These are phyloP conservation scores for Limonium bicolor DNA, from an alignment of 148 eudicot genomes.

Conservation along the genomic window DNA sequence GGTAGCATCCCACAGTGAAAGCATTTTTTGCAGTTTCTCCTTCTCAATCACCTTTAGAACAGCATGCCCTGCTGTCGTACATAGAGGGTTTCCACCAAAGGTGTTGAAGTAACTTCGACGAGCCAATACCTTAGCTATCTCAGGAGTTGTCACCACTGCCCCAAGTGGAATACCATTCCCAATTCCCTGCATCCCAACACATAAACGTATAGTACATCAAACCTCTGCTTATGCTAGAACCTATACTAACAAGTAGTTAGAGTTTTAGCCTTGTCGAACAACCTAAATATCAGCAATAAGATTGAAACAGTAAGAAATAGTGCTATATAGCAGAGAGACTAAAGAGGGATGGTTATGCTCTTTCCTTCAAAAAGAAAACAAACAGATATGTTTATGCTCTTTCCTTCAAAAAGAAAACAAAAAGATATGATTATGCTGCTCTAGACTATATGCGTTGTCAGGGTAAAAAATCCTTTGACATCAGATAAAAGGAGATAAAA, in stretches of 20 bases:
- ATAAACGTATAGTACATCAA: too few relatives aligned
- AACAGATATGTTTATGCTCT: too few relatives aligned
- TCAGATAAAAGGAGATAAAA: too few relatives aligned
- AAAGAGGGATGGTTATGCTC: background rate
- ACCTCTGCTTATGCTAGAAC: too few relatives aligned
- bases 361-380: background rate
- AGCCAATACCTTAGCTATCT: slow-evolving; percentile 75
- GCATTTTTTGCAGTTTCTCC: slow-evolving; percentile 93
- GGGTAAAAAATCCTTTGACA: too few relatives aligned
- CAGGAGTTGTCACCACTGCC: slow-evolving; percentile 95
- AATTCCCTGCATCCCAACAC: slow-evolving; percentile 96
- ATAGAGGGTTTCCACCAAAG: slow-evolving; percentile 96
- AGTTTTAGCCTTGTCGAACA: too few relatives aligned
- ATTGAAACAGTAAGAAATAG: too few relatives aligned
- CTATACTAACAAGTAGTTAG: too few relatives aligned
- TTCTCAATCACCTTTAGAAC: slow-evolving; percentile 82
- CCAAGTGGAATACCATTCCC: slow-evolving; percentile 97
- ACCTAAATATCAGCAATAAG: background rate
- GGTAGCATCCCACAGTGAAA: slow-evolving; percentile 55
- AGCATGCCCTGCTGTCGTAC: slow-evolving; percentile 87
- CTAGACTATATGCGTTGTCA: too few relatives aligned
- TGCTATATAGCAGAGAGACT: too few relatives aligned
- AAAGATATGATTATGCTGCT: too few relatives aligned
- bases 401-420: too few relatives aligned
- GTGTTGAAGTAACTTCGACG: slow-evolving; percentile 84